Evolutionary conservation across 306 rosid genomes (phyloP).

Genomic region (Prunus dulcis): DNA sequence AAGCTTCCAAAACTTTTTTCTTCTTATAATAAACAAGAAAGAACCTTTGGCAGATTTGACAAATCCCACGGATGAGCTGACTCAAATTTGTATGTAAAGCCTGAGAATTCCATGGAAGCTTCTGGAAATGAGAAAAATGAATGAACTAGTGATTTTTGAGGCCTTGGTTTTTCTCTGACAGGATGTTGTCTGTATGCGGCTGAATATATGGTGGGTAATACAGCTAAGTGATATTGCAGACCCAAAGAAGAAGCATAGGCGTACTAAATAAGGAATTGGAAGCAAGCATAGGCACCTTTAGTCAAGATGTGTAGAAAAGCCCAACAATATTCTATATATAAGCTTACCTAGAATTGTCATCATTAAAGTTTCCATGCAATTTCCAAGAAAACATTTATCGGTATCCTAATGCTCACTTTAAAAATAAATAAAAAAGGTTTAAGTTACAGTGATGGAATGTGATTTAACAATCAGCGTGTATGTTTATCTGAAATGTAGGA

Average conservation of each 20-base stretch:
- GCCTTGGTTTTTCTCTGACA: not conserved
- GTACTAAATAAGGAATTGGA: not conserved
- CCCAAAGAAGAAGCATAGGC: not conserved
- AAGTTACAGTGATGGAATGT: not conserved
- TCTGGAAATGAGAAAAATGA: not conserved
- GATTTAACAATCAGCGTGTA: not conserved
- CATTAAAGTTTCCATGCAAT: not conserved
- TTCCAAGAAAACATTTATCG: not conserved
- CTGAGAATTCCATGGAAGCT: not conserved
- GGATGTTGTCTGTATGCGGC: not conserved
- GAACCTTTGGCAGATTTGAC: not conserved
- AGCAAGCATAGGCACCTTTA: not conserved
- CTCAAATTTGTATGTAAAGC: not conserved
- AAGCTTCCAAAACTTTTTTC: no score
- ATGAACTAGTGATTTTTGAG: not conserved
- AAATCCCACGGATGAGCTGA: not conserved
- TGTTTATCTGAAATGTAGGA: not conserved
- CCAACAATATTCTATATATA: not conserved
- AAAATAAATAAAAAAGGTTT: not conserved
- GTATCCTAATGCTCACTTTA: not conserved
- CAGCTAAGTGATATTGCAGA: not conserved
- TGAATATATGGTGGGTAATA: no score
- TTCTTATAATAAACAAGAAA: no score
- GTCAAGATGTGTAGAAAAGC: not conserved
- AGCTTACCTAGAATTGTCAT: not conserved